phyloP scores from a whole-genome alignment of 495 filamentous ascomycete genomes.

The Penicillium chermesinum region DNA sequence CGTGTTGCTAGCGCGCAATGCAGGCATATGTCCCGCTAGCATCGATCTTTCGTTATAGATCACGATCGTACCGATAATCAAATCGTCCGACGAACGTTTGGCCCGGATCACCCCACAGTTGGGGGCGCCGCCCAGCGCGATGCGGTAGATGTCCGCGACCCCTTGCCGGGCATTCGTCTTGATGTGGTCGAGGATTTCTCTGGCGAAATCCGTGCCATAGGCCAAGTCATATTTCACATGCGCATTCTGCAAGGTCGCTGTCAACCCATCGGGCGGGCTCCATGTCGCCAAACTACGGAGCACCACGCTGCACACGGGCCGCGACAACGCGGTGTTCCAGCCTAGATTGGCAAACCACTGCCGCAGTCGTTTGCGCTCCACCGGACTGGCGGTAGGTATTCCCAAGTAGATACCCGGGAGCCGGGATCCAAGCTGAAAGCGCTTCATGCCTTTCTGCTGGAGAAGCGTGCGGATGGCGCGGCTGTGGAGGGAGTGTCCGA shows the following conservation, averaged over 20 bases:
- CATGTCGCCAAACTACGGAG: slow-evolving; percentile 64
- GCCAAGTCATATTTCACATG: slow-evolving; percentile 63
- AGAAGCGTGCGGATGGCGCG: slow-evolving; percentile 70
- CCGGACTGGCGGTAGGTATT: slow-evolving; percentile 58
- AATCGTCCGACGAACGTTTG: slow-evolving; percentile 60
- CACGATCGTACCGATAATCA: slow-evolving; percentile 75
- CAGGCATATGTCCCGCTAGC: slow-evolving; percentile 66
- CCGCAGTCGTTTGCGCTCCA: slow-evolving; percentile 57
- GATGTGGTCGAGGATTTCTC: slow-evolving; percentile 69
- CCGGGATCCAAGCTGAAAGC: slow-evolving; percentile 72
- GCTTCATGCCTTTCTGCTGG: slow-evolving; percentile 61
- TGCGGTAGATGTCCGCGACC: slow-evolving; percentile 74
- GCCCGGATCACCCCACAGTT: slow-evolving; percentile 79
- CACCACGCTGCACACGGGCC: slow-evolving; percentile 60
- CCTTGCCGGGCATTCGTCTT: slow-evolving; percentile 71
- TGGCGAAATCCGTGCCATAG: slow-evolving; percentile 72
- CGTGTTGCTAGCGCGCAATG: slow-evolving; percentile 46
- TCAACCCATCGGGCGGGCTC: slow-evolving; percentile 68
- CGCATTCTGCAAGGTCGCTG: slow-evolving; percentile 63
- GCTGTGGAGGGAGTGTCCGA: slow-evolving; percentile 78
- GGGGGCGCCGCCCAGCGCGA: slow-evolving; percentile 66
- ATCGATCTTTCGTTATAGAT: slow-evolving; percentile 65
- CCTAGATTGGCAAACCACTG: slow-evolving; percentile 64
- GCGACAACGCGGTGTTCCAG: slow-evolving; percentile 61
- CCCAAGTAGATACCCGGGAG: slow-evolving; percentile 77